Percentiles rank a stretch among this genome's conserved stretches.
phyloP scores from a whole-genome alignment of 768 basidiomycete species.

The Coprinellus micaceus region DNA sequence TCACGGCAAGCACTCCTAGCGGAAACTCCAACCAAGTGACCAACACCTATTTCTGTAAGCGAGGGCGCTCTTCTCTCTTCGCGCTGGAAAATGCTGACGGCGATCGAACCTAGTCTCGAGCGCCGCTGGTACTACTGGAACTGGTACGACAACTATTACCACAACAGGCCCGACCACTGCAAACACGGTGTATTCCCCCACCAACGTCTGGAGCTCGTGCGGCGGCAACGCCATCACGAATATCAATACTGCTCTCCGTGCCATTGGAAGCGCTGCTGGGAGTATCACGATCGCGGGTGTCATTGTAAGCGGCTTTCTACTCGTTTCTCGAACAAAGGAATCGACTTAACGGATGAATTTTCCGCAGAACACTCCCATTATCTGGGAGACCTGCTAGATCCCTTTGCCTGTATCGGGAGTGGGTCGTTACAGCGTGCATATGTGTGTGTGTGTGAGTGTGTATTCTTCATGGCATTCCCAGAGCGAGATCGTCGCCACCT shows the following conservation, averaged over 20 bases:
- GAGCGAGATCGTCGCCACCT: no score
- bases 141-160: not conserved
- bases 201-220: conserved; percentile 1
- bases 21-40: not conserved
- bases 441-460: no score
- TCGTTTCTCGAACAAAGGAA: not conserved
- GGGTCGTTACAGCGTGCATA: no score
- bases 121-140: not conserved
- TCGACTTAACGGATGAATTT: not conserved
- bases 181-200: not conserved
- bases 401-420: no score
- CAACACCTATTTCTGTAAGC: not conserved
- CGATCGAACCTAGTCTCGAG: not conserved
- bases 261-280: not conserved
- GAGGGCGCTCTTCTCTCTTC: not conserved
- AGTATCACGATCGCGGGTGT: not conserved
- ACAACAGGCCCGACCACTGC: not conserved
- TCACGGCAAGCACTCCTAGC: not conserved
- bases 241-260: conserved; percentile 1
- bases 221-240: not conserved
- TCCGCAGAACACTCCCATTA: not conserved
- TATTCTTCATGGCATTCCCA: no score
- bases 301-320: not conserved
- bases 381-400: not conserved
- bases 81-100: not conserved